Evolutionary conservation across 2,329 filamentous ascomycete species (phyloP).

Genomic region (Penicillium sp.): DNA sequence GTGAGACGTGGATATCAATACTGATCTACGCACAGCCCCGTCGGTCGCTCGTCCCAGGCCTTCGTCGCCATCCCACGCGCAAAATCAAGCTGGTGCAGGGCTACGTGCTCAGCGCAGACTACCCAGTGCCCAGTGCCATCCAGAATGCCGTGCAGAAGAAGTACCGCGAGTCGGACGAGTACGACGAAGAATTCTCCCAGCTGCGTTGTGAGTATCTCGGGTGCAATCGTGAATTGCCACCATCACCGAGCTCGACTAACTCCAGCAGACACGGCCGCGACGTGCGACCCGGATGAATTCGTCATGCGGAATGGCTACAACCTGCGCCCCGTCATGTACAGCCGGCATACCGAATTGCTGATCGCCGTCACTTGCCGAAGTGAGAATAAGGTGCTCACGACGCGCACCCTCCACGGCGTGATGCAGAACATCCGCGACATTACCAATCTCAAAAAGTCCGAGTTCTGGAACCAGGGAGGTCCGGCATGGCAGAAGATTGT

Average conservation of each 20-base stretch:
- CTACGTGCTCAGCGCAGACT: constrained; percentile 92
- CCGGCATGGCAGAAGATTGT: constrained; percentile 99
- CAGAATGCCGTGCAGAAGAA: constrained; percentile 92
- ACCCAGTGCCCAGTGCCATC: constrained; percentile 94
- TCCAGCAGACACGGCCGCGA: constrained; percentile 75
- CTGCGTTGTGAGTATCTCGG: constrained; percentile 70
- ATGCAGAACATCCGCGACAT: constrained; percentile 99
- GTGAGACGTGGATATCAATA: too few species aligned
- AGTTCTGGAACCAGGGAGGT: constrained; percentile 98
- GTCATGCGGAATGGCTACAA: constrained; percentile 99
- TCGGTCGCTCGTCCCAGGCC: constrained; percentile 61
- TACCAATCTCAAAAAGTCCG: constrained; percentile 95
- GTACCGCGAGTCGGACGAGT: constrained; percentile 82
- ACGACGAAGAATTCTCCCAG: constrained; percentile 86
- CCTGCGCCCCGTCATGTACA: constrained; percentile 95
- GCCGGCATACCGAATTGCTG: constrained; percentile 91
- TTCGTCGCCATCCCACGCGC: constrained; percentile 89
- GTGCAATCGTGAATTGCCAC: not conserved
- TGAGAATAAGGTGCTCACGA: constrained; percentile 90
- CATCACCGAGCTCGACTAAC: constrained; percentile 2
- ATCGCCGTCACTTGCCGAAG: constrained; percentile 99
- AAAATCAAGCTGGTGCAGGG: constrained; percentile 98
- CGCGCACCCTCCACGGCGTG: constrained; percentile 89
- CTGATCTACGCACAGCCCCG: too few species aligned
- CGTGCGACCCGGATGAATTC: constrained; percentile 97